Evolutionary conservation across 192 early-diverging fungal genomes (phyloP), one percentile per base, ranked within the genome.

Genomic region (Podila epigama): DNA sequence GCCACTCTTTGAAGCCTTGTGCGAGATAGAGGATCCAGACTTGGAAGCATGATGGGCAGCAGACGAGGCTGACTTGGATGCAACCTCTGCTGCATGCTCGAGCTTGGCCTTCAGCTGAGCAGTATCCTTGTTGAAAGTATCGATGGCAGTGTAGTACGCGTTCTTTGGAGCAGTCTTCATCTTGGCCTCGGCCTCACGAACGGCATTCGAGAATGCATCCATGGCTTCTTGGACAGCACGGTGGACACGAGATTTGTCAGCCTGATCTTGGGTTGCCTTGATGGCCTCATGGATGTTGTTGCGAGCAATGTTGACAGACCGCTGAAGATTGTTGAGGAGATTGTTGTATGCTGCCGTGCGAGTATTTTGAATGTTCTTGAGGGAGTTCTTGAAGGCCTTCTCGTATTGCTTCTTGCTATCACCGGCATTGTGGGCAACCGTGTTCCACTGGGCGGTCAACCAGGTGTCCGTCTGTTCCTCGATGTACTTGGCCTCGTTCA

Each of bases 401-500:
- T 68, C 61, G 31, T 77, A 77, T 2, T 77, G 66, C 27, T 63
- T 37, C 66, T 77, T 77, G 31, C 41, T 27, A 3, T 64, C 61
- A 5, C 73, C 66, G 16, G 73, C 65, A 39, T 60, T 77, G 35
- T 68, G 54, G 54, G 68, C 32, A 3, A 77, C 61, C 25, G 73
- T 51, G 39, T 63, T 68, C 73, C 73, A 77, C 33, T 77, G 73
- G 20, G 73, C 60, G 7, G 61, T 63, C 29, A 77, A 34, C 73
- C 73, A 77, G 4, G 66, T 34, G 27, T 77, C 73, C 9, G 73
- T 77, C 33, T 77, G 73, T 16, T 77, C 73, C 31, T 77, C 73
- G 29, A 64, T 68, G 39, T 52, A 77, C 61, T 77, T 77, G 52
- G 66, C 66, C 37, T 77, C 73, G 27, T 77, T 77, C 37, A 77